These are phyloP conservation scores for Neonectria punicea DNA, from an alignment of 2,329 filamentous ascomycete genomes.

Conservation along the genomic window DNA sequence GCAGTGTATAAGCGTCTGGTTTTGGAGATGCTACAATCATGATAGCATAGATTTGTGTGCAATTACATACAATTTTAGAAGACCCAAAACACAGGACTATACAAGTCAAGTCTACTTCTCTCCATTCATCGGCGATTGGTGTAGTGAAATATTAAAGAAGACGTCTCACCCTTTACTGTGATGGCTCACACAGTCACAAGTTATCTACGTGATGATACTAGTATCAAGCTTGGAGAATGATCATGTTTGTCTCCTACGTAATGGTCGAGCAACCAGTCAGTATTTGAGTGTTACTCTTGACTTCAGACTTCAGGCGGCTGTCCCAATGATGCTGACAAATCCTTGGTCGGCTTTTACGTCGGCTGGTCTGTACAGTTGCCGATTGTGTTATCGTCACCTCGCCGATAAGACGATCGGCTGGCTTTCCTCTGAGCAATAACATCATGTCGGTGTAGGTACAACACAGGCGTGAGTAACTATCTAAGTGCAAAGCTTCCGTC, in stretches of 20 bases:
- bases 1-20: constrained; percentile 29
- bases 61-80: neutral
- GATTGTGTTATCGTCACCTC: neutral
- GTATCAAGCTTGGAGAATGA: neutral
- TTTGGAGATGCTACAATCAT: constrained; percentile 8
- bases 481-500: too few species aligned
- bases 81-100: neutral
- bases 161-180: neutral
- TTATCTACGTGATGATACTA: neutral
- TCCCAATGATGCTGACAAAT: neutral
- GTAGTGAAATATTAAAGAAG: neutral
- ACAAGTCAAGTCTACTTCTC: neutral
- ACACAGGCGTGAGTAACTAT: neutral
- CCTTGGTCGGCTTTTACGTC: neutral
- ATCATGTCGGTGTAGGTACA: neutral
- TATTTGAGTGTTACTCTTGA: neutral
- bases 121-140: neutral
- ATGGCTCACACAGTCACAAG: neutral
- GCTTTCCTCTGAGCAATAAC: neutral
- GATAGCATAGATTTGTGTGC: neutral
- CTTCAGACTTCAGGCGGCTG: neutral
- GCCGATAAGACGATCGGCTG: neutral
- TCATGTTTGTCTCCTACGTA: neutral
- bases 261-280: neutral
- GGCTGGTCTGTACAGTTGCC: neutral